phyloP scores from a whole-genome alignment of 1,139 yeast species.

The Suhomyces wounanorum region DNA sequence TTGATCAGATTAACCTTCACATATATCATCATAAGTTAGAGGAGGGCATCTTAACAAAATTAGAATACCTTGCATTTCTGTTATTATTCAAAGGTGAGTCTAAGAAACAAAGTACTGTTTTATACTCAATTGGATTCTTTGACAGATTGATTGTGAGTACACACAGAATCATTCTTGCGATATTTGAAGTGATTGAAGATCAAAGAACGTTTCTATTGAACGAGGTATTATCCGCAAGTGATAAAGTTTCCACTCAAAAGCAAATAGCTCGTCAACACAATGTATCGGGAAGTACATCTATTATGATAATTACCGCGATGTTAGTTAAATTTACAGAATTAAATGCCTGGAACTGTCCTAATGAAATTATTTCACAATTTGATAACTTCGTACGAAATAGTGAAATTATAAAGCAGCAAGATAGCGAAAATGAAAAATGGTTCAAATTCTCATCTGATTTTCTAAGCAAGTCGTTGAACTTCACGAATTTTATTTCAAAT shows the following conservation, averaged over 20 bases:
- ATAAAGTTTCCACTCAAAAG: constrained; percentile 48
- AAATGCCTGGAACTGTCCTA: constrained; percentile 22
- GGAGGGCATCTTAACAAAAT: constrained; percentile 49
- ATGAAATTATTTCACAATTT: not conserved
- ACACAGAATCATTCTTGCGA: constrained; percentile 41
- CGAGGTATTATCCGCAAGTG: constrained; percentile 58
- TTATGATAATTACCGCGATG: constrained; percentile 51
- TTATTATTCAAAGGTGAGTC: constrained; percentile 36
- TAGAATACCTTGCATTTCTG: constrained; percentile 50
- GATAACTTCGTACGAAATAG: not conserved
- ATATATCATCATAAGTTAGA: constrained; percentile 30
- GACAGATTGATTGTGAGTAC: constrained; percentile 36
- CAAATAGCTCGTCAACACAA: constrained; percentile 44
- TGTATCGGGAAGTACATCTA: constrained; percentile 44
- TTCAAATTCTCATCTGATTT: not conserved
- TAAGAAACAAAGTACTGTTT: constrained; percentile 22
- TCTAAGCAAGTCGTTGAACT: not conserved
- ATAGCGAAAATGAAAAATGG: not conserved
- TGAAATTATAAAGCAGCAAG: not conserved
- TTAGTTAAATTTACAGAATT: constrained; percentile 47
- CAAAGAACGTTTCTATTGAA: constrained; percentile 62
- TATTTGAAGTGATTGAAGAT: constrained; percentile 47
- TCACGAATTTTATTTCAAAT: constrained; percentile 38
- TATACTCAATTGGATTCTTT: constrained; percentile 17
- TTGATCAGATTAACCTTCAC: constrained; percentile 14